A percentile compares a stretch with the other conserved stretches of the same genome.
phyloP scores from a whole-genome alignment of 2,329 filamentous ascomycete species.

The Aspergillus sp. region DNA sequence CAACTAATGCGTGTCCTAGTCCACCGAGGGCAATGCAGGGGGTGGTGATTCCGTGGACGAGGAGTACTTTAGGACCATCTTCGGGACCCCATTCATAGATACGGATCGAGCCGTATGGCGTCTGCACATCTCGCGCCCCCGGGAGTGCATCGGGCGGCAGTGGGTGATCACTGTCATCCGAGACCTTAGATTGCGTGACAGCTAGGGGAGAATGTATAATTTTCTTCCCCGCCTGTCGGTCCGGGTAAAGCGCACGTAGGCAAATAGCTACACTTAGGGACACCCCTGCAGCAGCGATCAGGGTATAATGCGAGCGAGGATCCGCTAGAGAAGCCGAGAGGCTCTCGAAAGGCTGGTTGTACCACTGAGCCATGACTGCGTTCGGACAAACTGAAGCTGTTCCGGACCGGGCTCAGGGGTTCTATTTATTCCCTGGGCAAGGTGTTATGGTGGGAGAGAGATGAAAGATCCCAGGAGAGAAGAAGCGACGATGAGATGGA shows the following conservation, averaged over 20 bases:
- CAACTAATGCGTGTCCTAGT: constrained; percentile 64
- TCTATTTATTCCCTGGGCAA: not conserved
- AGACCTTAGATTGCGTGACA: constrained; percentile 31
- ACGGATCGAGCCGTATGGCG: constrained; percentile 65
- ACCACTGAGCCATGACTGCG: constrained; percentile 30
- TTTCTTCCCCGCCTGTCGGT: constrained; percentile 9
- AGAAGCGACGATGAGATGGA: too few species aligned
- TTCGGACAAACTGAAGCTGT: not conserved
- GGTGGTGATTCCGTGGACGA: constrained; percentile 80
- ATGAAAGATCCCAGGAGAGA: not conserved
- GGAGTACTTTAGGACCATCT: constrained; percentile 67
- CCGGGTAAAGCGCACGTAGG: constrained; percentile 28
- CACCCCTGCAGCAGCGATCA: constrained; percentile 35
- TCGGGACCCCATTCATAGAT: constrained; percentile 81
- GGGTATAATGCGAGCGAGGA: constrained; percentile 29
- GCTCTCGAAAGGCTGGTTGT: constrained; percentile 34
- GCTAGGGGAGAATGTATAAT: constrained; percentile 39
- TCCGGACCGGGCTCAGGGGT: not conserved
- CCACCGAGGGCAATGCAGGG: constrained; percentile 69
- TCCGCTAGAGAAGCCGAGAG: constrained; percentile 33
- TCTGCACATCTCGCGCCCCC: constrained; percentile 62
- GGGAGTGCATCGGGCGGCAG: constrained; percentile 69
- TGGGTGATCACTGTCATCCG: constrained; percentile 46
- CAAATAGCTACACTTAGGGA: constrained; percentile 37
- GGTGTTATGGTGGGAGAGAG: not conserved